phyloP scores from a whole-genome alignment of 164 flowering plant species.

The Dillenia suffruticosa region DNA sequence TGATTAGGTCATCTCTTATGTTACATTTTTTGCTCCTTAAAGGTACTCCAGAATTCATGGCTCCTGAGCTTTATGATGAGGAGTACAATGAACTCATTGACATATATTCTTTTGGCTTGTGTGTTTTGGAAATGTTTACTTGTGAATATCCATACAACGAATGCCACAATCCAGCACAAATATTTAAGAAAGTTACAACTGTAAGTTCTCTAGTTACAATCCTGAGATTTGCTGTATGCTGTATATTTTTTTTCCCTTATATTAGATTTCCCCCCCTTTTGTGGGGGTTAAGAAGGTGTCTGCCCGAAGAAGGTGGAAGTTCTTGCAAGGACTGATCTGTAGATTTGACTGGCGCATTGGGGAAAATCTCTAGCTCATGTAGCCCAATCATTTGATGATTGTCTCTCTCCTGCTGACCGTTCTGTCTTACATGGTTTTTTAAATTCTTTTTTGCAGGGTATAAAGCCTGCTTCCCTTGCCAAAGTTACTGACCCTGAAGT shows the following conservation, averaged over 20 bases:
- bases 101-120: constrained; percentile 80
- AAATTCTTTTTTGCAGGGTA: constrained; percentile 45
- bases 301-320: too few species aligned
- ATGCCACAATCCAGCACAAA: constrained; percentile 69
- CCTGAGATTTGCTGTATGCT: not conserved
- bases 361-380: too few species aligned
- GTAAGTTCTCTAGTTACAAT: constrained; percentile 28
- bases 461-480: constrained; percentile 66
- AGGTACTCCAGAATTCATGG: constrained; percentile 91
- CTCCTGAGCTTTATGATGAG: constrained; percentile 82
- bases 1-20: not conserved
- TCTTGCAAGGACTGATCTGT: too few species aligned
- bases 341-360: too few species aligned
- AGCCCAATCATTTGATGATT: too few species aligned
- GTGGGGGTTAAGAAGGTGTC: not conserved
- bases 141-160: constrained; percentile 71
- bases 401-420: too few species aligned
- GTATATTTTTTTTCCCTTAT: not conserved
- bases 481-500: constrained; percentile 62
- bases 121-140: constrained; percentile 74
- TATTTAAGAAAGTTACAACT: constrained; percentile 69
- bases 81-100: constrained; percentile 74
- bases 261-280: not conserved
- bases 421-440: not conserved
- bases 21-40: not conserved